Base-by-base conservation (phyloP, 2,329 filamentous ascomycete genomes). In the Colletotrichum sp. region DNA sequence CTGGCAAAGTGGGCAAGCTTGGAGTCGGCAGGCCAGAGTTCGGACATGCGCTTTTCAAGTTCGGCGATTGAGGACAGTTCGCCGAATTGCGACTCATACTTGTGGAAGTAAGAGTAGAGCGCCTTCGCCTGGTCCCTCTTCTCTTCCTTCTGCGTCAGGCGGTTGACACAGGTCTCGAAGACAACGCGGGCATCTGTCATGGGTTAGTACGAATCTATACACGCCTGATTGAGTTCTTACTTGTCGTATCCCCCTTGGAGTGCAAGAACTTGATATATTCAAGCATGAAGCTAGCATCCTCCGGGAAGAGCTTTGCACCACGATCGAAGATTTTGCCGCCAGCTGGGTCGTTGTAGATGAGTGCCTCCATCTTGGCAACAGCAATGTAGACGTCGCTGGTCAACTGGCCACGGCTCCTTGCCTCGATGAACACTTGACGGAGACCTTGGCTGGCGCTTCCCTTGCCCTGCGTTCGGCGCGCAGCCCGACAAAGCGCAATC, bases 201-300 rank as follows among this genome's bases (percentile, higher is more conserved):
- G 71, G 16, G 75, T 82, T 63, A 83, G 80, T 60, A 63, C 8
- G 16, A 39, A 26, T 9, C 24, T 24, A 3, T 5, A 26, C n/a
- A 12, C 9, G 18, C 5, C 24, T n/a, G 28, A 18, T 24, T 18
- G 30, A 18, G 9, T 13, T 18, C 94, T 90, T 90, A 98, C 95
- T 98, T 36, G 95, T 98, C 64, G 96, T 93, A 84, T 99, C 97
- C 80, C 98, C 96, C 82, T 95, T 95, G 15, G 94, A 94, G 80
- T 99, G 94, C 75, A 99, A 88, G 84, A 98, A 97, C 86, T 98
- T 98, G 80, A 99, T 89, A 84, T 99, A 99, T 84, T 99, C 96
- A 67, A 99, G 90, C 78, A 98, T 95, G 85, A 99, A 99, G 74
- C 93, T 90, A 83, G 98, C 96, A 81, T 99, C 96, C 65, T 98